A percentile compares a stretch with the other conserved stretches of the same genome.
These are phyloP conservation scores for Thuja plicata DNA, from an alignment of 83 land plant species.

Conservation along the genomic window DNA sequence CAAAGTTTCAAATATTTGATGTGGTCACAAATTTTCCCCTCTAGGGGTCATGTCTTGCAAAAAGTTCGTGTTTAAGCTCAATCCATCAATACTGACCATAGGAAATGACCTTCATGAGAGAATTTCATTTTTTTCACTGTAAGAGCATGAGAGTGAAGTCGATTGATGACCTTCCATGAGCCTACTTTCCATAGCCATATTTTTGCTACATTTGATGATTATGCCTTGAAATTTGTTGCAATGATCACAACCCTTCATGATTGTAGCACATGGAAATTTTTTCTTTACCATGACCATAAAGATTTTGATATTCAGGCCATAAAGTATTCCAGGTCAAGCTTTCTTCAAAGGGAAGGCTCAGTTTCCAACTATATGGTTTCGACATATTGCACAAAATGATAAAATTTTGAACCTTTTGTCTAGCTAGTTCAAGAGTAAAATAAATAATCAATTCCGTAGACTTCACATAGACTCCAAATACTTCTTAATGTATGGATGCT, in stretches of 20 bases:
- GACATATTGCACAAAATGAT: no score
- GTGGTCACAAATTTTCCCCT: not conserved
- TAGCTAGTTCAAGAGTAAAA: no score
- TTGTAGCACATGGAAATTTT: conserved; percentile 80
- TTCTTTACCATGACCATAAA: conserved; percentile 99
- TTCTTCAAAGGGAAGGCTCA: conserved; percentile 92
- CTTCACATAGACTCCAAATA: no score
- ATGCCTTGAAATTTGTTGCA: conserved; percentile 99
- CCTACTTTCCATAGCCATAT: conserved; percentile 94
- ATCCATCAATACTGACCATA: conserved; percentile 92
- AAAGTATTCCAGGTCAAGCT: conserved; percentile 92
- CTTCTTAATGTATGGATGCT: no score
- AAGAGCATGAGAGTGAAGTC: conserved; percentile 79
- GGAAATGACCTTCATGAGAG: conserved; percentile 67
- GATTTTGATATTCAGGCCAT: conserved; percentile 98
- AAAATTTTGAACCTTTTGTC: no score
- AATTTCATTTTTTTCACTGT: conserved; percentile 93
- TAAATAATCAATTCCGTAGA: no score
- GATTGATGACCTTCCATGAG: conserved; percentile 82
- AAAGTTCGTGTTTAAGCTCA: conserved; percentile 39
- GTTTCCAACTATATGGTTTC: no score
- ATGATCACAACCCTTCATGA: conserved; percentile 74
- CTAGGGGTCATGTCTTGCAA: conserved; percentile 28
- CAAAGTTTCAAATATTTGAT: no score
- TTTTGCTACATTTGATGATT: conserved; percentile 82